Percentiles rank a stretch among this genome's conserved stretches.
phyloP scores from a whole-genome alignment of 2,329 filamentous ascomycete species.

The Neophaeococcomyces aloes region DNA sequence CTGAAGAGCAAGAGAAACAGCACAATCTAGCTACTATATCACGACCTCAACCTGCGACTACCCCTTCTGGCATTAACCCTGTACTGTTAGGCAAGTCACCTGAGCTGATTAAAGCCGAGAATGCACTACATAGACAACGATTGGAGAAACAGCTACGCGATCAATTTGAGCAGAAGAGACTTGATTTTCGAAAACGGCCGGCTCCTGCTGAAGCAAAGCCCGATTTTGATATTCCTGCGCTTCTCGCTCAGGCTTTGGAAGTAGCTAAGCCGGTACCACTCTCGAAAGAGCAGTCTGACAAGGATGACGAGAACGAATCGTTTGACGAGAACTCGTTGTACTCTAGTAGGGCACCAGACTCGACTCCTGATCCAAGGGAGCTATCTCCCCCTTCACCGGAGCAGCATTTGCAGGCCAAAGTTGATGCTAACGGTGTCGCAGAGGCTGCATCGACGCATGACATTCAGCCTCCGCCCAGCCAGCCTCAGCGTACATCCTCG shows the following conservation, averaged over 20 bases:
- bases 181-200: conserved; percentile 40
- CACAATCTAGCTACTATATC: conserved; percentile 17
- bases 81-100: conserved; percentile 79
- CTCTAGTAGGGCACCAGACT: conserved; percentile 80
- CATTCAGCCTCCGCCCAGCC: not conserved
- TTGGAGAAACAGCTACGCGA: conserved; percentile 69
- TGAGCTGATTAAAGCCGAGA: conserved; percentile 69
- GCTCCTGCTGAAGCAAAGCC: conserved; percentile 43
- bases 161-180: conserved; percentile 57
- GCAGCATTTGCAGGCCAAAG: conserved; percentile 25
- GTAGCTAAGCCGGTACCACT: conserved; percentile 60
- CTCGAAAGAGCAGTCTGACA: conserved; percentile 38
- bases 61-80: conserved; percentile 63
- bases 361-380: conserved; percentile 43
- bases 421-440: not conserved
- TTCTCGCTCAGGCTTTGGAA: conserved; percentile 59
- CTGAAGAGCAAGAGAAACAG: conserved; percentile 17
- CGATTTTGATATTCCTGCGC: conserved; percentile 61
- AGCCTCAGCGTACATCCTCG: conserved; percentile 1
- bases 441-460: not conserved
- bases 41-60: conserved; percentile 26
- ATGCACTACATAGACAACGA: conserved; percentile 67
- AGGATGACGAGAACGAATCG: conserved; percentile 51
- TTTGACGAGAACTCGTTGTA: conserved; percentile 94
- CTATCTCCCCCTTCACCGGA: conserved; percentile 13